Percentiles rank a stretch among this genome's conserved stretches.
Evolutionary conservation across 106 monocot genomes (phyloP).

Genomic region (Acorus gramineus): DNA sequence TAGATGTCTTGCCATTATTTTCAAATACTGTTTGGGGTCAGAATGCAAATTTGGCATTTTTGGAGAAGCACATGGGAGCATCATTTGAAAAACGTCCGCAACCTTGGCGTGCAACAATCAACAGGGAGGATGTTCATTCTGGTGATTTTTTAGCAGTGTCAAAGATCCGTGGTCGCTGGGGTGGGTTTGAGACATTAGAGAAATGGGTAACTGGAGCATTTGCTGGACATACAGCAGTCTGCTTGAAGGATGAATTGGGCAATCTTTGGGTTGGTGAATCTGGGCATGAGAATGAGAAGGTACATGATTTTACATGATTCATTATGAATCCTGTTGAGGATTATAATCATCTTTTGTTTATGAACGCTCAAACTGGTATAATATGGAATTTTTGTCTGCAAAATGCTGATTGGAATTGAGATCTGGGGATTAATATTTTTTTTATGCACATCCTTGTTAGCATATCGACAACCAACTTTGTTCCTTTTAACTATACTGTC

Average conservation of each 20-base stretch:
- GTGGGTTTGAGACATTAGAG: constrained; percentile 93
- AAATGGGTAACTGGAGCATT: constrained; percentile 98
- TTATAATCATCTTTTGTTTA: background rate
- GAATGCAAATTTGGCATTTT: constrained; percentile 74
- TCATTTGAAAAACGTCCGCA: constrained; percentile 59
- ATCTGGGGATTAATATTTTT: too few relatives aligned
- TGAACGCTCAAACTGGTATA: too few relatives aligned
- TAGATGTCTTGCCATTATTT: constrained; percentile 86
- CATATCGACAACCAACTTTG: too few relatives aligned
- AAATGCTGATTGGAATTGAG: too few relatives aligned
- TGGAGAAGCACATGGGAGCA: constrained; percentile 88
- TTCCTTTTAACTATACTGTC: too few relatives aligned
- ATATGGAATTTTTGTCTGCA: too few relatives aligned
- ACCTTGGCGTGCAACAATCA: constrained; percentile 53
- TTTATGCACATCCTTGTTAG: too few relatives aligned
- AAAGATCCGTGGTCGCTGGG: constrained; percentile 96
- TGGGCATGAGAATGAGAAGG: constrained; percentile 94
- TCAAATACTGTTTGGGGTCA: constrained; percentile 90
- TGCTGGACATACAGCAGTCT: constrained; percentile 95
- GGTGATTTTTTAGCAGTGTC: constrained; percentile 91
- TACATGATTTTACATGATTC: constrained; percentile 10
- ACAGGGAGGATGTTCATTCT: constrained; percentile 60
- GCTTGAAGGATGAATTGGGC: constrained; percentile 85
- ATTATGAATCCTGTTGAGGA: background rate
- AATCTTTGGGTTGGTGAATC: constrained; percentile 97